Evolutionary conservation across 129 eudicot species (phyloP).

Genomic region (Dittrichia graveolens): DNA sequence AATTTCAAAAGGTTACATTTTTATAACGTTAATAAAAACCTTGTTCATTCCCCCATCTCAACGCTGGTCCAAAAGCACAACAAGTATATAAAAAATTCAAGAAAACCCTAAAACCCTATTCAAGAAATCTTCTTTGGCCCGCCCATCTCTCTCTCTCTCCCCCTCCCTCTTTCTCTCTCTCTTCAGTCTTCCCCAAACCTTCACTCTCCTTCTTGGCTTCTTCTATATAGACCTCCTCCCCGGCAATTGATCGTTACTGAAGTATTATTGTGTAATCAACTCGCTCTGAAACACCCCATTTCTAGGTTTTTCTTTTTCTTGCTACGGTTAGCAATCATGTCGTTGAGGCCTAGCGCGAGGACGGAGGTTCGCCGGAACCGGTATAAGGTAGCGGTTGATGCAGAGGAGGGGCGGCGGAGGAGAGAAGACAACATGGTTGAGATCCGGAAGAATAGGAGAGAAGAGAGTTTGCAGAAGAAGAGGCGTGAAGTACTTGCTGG

Average conservation of each 20-base stretch:
- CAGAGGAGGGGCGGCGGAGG: constrained; percentile 86
- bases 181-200: constrained; percentile 13
- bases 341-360: constrained; percentile 65
- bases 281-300: not conserved
- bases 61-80: no score
- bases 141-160: no score
- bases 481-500: constrained; percentile 34
- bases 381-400: constrained; percentile 52
- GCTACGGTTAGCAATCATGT: constrained; percentile 39
- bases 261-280: not conserved
- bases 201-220: constrained; percentile 4
- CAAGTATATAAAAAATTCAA: no score
- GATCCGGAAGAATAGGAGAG: constrained; percentile 81
- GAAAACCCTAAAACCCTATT: no score
- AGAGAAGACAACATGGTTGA: constrained; percentile 92
- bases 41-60: no score
- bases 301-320: constrained; percentile 24
- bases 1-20: no score
- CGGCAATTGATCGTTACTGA: constrained; percentile 13
- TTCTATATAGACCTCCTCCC: constrained; percentile 24
- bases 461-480: constrained; percentile 76
- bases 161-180: no score
- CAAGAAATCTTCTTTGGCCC: no score
- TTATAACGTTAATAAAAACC: no score
- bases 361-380: no score